Evolutionary conservation across 2,329 filamentous ascomycete genomes (phyloP).

Genomic region (Bipolaris sorokiniana): DNA sequence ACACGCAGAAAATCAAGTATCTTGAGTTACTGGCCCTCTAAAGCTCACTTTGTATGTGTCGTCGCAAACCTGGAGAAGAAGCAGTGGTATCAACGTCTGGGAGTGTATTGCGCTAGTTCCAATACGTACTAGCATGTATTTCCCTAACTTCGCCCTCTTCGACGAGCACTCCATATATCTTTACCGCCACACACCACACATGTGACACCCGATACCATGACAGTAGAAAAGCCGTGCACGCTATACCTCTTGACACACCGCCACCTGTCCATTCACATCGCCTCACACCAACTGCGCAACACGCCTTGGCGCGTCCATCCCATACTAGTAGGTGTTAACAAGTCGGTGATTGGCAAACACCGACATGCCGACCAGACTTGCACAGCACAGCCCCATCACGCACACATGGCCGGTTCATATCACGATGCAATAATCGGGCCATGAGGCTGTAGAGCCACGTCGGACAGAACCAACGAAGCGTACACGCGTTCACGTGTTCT

Average conservation of each 20-base stretch:
- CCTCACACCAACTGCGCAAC: slow-evolving; percentile 1
- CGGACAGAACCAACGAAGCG: neutral
- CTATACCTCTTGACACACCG: slow-evolving; percentile 1
- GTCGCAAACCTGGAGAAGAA: neutral
- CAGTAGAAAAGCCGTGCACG: too few species aligned
- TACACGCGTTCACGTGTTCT: neutral
- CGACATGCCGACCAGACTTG: slow-evolving; percentile 16
- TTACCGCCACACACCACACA: slow-evolving; percentile 4
- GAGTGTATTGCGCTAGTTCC: neutral
- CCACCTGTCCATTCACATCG: neutral
- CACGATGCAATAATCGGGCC: neutral
- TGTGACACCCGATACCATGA: neutral
- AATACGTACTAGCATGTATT: neutral
- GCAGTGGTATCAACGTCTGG: too few species aligned
- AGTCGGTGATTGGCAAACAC: slow-evolving; percentile 12
- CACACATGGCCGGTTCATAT: neutral
- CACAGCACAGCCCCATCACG: neutral
- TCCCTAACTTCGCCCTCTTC: neutral
- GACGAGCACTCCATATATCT: neutral
- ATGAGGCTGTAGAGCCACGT: neutral
- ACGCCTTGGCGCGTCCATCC: neutral
- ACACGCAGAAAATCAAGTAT: neutral
- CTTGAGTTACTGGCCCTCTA: too few species aligned
- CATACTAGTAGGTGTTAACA: neutral
- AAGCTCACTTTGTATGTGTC: neutral